Percentiles rank a stretch among this genome's conserved stretches.
Conservation (phyloP, 352 stramenopile species). For the Phytophthora palmivora region DNA sequence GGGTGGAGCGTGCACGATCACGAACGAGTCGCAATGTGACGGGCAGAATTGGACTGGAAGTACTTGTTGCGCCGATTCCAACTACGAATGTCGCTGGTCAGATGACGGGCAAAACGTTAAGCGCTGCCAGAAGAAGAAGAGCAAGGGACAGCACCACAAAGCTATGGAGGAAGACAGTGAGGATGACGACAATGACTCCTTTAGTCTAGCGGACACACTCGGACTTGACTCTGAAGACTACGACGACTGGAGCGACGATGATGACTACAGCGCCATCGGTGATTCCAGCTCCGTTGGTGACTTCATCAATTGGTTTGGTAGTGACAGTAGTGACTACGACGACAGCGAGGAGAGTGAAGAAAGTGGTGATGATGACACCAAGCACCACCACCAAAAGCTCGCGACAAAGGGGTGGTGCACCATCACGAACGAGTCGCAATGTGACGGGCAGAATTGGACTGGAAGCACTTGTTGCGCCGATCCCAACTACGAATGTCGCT, state of each 20-base stretch:
- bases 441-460: too few species aligned
- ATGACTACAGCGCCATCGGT: neutral
- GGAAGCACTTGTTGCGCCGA: too few species aligned
- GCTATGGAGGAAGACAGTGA: neutral
- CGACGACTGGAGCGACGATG: neutral
- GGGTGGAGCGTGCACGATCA: slow-evolving; percentile 9
- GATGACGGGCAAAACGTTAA: too few species aligned
- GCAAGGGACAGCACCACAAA: neutral
- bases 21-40: too few species aligned
- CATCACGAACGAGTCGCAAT: slow-evolving; percentile 17
- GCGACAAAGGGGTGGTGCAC: slow-evolving; percentile 1
- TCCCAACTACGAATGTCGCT: too few species aligned
- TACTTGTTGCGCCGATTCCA: too few species aligned
- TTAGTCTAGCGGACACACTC: neutral
- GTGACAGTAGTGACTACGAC: neutral
- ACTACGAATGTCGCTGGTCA: too few species aligned
- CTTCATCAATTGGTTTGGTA: slow-evolving; percentile 2
- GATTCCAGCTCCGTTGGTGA: too few species aligned
- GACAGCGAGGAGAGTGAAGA: too few species aligned
- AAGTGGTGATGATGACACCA: neutral
- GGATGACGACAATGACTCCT: neutral
- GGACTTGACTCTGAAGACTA: neutral
- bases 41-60: too few species aligned
- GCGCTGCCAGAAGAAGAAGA: too few species aligned
- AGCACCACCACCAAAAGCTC: neutral